A percentile compares a stretch with the other conserved stretches of the same genome.
Conservation (phyloP, 257 asterid genomes). For the Penstemon newberryi region DNA sequence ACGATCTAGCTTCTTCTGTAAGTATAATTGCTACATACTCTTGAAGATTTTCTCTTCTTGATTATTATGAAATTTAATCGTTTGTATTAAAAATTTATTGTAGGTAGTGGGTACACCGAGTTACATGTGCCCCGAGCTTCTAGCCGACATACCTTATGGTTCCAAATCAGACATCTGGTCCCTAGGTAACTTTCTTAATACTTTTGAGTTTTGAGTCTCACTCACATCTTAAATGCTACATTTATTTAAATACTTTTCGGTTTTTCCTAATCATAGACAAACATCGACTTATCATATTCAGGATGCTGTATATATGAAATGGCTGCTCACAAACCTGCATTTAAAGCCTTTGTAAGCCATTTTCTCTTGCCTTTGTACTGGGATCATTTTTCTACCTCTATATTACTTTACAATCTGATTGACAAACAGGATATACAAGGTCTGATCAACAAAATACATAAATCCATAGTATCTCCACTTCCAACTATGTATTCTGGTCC, state of each 20-base stretch:
- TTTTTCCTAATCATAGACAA: slow-evolving; percentile 22
- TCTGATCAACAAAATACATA: slow-evolving; percentile 88
- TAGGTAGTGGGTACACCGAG: slow-evolving; percentile 99
- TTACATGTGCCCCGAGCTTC: slow-evolving; percentile 99
- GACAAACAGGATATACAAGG: slow-evolving; percentile 92
- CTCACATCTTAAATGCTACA: slow-evolving; percentile 3
- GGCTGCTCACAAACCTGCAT: slow-evolving; percentile 84
- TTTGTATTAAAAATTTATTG: slow-evolving; percentile 18
- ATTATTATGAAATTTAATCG: neutral
- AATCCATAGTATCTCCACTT: slow-evolving; percentile 84
- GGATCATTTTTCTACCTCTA: neutral
- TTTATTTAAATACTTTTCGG: slow-evolving; percentile 8
- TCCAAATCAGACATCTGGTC: slow-evolving; percentile 99
- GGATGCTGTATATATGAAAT: slow-evolving; percentile 96
- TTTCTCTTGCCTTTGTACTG: slow-evolving; percentile 5
- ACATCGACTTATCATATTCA: slow-evolving; percentile 30
- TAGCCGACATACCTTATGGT: slow-evolving; percentile 98
- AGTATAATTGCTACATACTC: slow-evolving; percentile 35
- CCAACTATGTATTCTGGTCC: slow-evolving; percentile 85
- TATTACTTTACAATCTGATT: slow-evolving; percentile 12
- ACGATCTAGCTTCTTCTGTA: slow-evolving; percentile 97
- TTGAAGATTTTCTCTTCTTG: slow-evolving; percentile 4
- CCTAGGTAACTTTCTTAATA: slow-evolving; percentile 55
- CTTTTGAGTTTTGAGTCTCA: neutral
- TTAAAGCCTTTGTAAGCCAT: slow-evolving; percentile 91